These are phyloP conservation scores for Clavispora carvajalis DNA, from an alignment of 805 yeast genomes.

Conservation along the genomic window DNA sequence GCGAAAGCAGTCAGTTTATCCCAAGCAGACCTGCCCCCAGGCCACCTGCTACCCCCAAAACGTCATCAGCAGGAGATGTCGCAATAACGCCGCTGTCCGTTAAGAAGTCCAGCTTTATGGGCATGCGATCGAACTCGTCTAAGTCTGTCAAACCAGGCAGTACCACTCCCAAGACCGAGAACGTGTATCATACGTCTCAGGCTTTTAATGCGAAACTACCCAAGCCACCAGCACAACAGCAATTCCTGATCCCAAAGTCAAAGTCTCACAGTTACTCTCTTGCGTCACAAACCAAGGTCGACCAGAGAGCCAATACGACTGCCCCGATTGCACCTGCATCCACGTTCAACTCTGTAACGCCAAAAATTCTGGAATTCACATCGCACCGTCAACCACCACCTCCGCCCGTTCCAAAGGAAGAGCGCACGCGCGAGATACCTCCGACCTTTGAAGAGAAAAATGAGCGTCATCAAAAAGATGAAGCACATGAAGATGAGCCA, in stretches of 20 bases:
- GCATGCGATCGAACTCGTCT: slow-evolving; percentile 32
- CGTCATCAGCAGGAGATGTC: slow-evolving; percentile 2
- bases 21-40: slow-evolving; percentile 69
- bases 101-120: slow-evolving; percentile 17
- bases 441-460: slow-evolving; percentile 21
- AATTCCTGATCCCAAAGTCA: slow-evolving; percentile 31
- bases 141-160: slow-evolving; percentile 31
- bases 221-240: slow-evolving; percentile 8
- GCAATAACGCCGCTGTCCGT: slow-evolving; percentile 8
- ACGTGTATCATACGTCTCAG: slow-evolving; percentile 9
- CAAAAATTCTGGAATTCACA: slow-evolving; percentile 17
- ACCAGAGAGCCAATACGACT: slow-evolving; percentile 26
- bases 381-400: slow-evolving; percentile 41
- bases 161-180: slow-evolving; percentile 13
- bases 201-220: slow-evolving; percentile 2
- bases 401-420: slow-evolving; percentile 29
- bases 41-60: slow-evolving; percentile 35
- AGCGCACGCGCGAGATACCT: slow-evolving; percentile 3
- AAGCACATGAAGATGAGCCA: slow-evolving; percentile 5
- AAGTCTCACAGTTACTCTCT: slow-evolving; percentile 38
- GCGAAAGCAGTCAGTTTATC: slow-evolving; percentile 43
- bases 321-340: slow-evolving; percentile 33
- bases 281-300: slow-evolving; percentile 21
- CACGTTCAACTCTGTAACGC: slow-evolving; percentile 15
- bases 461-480: slow-evolving; percentile 11